These are phyloP conservation scores for Bjerkandera adusta DNA, from an alignment of 1,284 basidiomycete species.

Conservation along the genomic window DNA sequence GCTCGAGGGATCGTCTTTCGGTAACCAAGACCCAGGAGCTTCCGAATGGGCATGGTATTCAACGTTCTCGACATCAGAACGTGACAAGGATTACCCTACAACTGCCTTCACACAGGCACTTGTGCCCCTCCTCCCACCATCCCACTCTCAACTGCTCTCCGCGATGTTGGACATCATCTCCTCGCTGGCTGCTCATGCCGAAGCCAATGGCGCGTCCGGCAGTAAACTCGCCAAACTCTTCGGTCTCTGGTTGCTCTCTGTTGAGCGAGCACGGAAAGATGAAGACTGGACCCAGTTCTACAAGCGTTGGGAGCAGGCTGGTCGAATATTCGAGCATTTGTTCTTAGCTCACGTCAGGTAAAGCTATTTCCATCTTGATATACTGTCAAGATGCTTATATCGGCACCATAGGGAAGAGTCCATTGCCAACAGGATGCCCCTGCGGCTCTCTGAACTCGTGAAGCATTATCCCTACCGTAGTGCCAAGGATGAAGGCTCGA, in stretches of 20 bases:
- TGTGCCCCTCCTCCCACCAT: constrained; percentile 50
- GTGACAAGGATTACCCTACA: constrained; percentile 49
- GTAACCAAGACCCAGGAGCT: constrained; percentile 28
- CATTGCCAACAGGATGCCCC: constrained; percentile 53
- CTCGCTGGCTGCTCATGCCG: constrained; percentile 66
- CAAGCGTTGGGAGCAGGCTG: constrained; percentile 66
- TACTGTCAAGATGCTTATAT: constrained; percentile 1
- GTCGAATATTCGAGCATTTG: constrained; percentile 68
- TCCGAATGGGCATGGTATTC: constrained; percentile 61
- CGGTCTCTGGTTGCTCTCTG: constrained; percentile 67
- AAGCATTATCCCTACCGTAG: constrained; percentile 57
- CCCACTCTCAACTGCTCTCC: constrained; percentile 56
- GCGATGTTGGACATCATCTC: constrained; percentile 59
- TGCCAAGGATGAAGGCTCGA: constrained; percentile 33
- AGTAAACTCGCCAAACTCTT: constrained; percentile 70
- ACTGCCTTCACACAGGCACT: constrained; percentile 60
- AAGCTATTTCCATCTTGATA: constrained; percentile 18
- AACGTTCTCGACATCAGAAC: constrained; percentile 57
- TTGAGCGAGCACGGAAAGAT: constrained; percentile 39
- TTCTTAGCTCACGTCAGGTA: constrained; percentile 70
- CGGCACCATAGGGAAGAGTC: constrained; percentile 53
- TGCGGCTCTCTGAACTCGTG: constrained; percentile 66
- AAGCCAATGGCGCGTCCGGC: constrained; percentile 67
- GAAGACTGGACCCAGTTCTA: constrained; percentile 68
- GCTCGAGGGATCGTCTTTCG: constrained; percentile 55